Base-by-base conservation (phyloP, 2,329 filamentous ascomycete genomes). In the Calonectria fujianensis region DNA sequence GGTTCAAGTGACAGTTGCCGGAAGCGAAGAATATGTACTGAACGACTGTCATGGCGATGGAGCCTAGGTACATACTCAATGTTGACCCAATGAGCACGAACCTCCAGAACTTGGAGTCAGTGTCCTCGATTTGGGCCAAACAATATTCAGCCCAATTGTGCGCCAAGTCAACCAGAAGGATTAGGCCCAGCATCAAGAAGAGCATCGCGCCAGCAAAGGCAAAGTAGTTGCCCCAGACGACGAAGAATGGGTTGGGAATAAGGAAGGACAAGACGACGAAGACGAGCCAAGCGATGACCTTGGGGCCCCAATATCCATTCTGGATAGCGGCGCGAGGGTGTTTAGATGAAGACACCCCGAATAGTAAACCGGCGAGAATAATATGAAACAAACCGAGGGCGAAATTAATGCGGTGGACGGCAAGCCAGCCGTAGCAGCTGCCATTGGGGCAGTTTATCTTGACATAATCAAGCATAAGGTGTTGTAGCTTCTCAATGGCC, bases 261-360 rank as follows among this genome's bases (percentile, higher is more conserved):
- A 99, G 92, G 88, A 98, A 99, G 32, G 96, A 98, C 73, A 98
- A 84, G 74, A 98, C 95, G 74, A 98, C 93, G 79, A 98, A 91
- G 18, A 90, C 92, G 65, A 98, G 83, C 97, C 97, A 99, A 68
- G 93, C 92, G 74, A 98, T 91, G 73, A 99, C 90, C 87, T 99
- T 99, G 59, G 97, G 97, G 2, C 96, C 97, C 97, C 97, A 99
- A 86, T 95, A 99, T n/a, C 96, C 97, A 86, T 99, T 99, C 84
- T 99, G 97, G 69, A 99, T 91, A 24, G 92, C 91, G 2, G 97
- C 96, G 77, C 97, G 94, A 57, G 94, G 94, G 84, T 98, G 94
- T 85, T 95, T 97, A 31, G 96, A 97, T 63, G 93, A 95, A 69
- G 91, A 92, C 67, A 99, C 96, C 67, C 97, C 97, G 70, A 98